Evolutionary conservation across 495 filamentous ascomycete species (phyloP), one percentile per base, ranked within the genome.

Genomic region (Penicillium crystallinum): DNA sequence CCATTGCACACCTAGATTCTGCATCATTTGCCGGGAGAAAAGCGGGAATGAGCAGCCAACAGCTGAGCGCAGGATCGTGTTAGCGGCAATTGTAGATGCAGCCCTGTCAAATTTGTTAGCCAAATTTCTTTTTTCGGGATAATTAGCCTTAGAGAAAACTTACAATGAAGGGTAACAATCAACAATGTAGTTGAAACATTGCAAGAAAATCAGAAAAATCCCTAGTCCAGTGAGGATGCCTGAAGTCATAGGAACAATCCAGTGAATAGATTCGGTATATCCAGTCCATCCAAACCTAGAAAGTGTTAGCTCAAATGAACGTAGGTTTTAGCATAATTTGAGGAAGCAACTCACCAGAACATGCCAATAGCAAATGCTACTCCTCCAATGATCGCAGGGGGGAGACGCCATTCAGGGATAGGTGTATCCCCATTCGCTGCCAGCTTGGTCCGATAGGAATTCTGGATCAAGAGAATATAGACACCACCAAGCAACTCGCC

Each of bases 71-170:
- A 92, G 73, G 71, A 95, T 89, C 1, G 89, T 91, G 67, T 93
- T 95, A 23, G 83, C 90, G 4, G 90, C 89, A 50, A 93, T 88
- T 21, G 89, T 88, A 3, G 88, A 91, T 27, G 88, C 88, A 23
- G 89, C 89, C 56, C 77, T 81, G 48, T 37, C 21, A 12, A 9
- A 18, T 50, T 52, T 29, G 54, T 46, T 42, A 21, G 21, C 11
- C 9, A 38, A 4, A n/a, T 22, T 34, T 6, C 14, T 6, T 18
- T 4, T 29, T 12, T 6, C 1, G 17, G n/a, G 3, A 39, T 22
- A n/a, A n/a, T n/a, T n/a, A n/a, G n/a, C n/a, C n/a, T n/a, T n/a
- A 17, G 2, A 44, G 12, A 21, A 15, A 79, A 17, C 8, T 73
- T 74, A 85, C 78, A 90, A 88, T 78, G 90, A 87, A 58, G 65